phyloP scores from a whole-genome alignment of 2,329 filamentous ascomycete genomes.

The Trichophyton simii region DNA sequence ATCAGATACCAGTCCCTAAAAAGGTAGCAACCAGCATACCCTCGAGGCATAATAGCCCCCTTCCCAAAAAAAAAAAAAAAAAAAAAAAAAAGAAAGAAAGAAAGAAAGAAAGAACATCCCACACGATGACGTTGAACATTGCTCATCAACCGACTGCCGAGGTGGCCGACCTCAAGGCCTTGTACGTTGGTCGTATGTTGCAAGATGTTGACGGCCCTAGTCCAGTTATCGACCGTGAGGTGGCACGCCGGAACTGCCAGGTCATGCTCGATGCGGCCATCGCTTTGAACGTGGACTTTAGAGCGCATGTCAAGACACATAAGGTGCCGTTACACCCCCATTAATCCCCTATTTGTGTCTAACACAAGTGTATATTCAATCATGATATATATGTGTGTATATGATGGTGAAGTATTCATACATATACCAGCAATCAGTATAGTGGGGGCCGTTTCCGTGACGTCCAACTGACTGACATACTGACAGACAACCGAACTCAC shows the following conservation, averaged over 20 bases:
- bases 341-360: background rate
- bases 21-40: too few relatives aligned
- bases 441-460: background rate
- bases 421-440: background rate
- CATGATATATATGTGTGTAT: background rate
- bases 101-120: background rate
- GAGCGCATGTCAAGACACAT: slow-evolving; percentile 70
- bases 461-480: background rate
- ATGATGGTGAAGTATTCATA: background rate
- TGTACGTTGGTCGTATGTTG: slow-evolving; percentile 48
- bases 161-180: slow-evolving; percentile 9
- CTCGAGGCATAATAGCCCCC: too few relatives aligned
- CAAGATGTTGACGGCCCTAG: slow-evolving; percentile 51
- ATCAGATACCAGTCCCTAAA: too few relatives aligned
- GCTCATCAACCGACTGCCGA: background rate
- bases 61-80: background rate
- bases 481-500: slow-evolving; percentile 49
- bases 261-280: slow-evolving; percentile 56
- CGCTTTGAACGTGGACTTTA: slow-evolving; percentile 50
- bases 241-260: slow-evolving; percentile 53
- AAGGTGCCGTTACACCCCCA: slow-evolving; percentile 34
- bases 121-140: background rate
- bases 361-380: background rate
- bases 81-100: background rate
- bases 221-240: slow-evolving; percentile 53